Conservation (phyloP, 2,329 filamentous ascomycete genomes). For the Aquanectria penicillioides region DNA sequence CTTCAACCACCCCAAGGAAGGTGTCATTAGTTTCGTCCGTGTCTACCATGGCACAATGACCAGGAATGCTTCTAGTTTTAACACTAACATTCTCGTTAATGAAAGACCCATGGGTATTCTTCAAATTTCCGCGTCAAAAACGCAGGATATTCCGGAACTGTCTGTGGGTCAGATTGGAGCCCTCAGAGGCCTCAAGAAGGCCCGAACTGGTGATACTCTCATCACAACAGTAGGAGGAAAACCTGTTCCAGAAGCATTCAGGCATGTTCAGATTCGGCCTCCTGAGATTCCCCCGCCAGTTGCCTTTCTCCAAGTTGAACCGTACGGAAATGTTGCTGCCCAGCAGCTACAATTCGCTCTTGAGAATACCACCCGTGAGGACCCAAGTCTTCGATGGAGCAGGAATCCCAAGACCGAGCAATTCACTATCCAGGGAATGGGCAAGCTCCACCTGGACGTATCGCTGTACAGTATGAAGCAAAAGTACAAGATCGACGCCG, state of each 20-base stretch:
- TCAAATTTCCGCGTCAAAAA: conserved; percentile 89
- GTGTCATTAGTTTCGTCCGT: conserved; percentile 89
- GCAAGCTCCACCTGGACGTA: conserved; percentile 93
- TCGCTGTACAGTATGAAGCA: conserved; percentile 87
- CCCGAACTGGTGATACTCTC: conserved; percentile 93
- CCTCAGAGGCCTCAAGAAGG: conserved; percentile 86
- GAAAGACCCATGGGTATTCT: conserved; percentile 85
- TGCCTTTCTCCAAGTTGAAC: conserved; percentile 95
- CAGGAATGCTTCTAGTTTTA: conserved; percentile 81
- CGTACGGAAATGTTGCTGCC: conserved; percentile 78
- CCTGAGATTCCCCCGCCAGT: conserved; percentile 93
- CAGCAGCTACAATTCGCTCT: conserved; percentile 82
- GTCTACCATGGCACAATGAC: conserved; percentile 88
- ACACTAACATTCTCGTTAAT: conserved; percentile 82
- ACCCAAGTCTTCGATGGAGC: conserved; percentile 88
- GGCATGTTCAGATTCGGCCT: conserved; percentile 83
- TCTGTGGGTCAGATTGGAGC: conserved; percentile 92
- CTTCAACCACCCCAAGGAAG: conserved; percentile 85
- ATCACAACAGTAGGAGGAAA: conserved; percentile 74
- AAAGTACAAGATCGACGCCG: conserved; percentile 86
- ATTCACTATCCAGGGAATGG: conserved; percentile 95
- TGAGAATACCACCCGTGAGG: conserved; percentile 83
- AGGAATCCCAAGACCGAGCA: conserved; percentile 91
- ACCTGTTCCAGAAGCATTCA: conserved; percentile 73
- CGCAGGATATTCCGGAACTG: conserved; percentile 84